Percentiles rank a stretch among this genome's conserved stretches.
Conservation (phyloP, 257 asterid genomes). For the Solanum infundibuliforme region DNA sequence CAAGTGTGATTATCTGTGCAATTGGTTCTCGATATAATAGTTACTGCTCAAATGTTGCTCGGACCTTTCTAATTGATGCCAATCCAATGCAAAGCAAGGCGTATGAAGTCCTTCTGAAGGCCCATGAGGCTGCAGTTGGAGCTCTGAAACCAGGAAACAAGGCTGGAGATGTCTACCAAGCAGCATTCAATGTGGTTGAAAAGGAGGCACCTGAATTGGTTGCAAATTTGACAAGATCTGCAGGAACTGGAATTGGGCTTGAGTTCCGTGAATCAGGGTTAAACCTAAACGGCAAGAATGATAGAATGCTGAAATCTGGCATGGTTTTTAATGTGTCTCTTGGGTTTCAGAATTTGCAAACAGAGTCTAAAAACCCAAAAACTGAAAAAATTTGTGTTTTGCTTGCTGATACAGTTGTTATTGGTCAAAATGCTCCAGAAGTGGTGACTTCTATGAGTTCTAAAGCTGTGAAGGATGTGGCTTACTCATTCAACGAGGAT, state of each 20-base stretch:
- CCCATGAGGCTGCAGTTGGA: conserved; percentile 16
- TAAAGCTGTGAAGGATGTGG: conserved; percentile 23
- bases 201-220: conserved; percentile 23
- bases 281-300: conserved; percentile 17
- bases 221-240: conserved; percentile 14
- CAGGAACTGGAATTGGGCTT: conserved; percentile 24
- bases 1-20: conserved; percentile 24
- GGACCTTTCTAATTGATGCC: conserved; percentile 19
- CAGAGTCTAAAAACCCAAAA: conserved; percentile 16
- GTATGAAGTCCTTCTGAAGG: conserved; percentile 19
- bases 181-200: conserved; percentile 12
- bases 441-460: conserved; percentile 17
- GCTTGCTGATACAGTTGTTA: conserved; percentile 21
- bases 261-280: conserved; percentile 24
- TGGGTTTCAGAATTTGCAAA: conserved; percentile 20
- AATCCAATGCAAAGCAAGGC: conserved; percentile 18
- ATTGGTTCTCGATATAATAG: conserved; percentile 20
- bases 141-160: conserved; percentile 16
- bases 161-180: conserved; percentile 13
- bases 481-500: conserved; percentile 20
- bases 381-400: conserved; percentile 10
- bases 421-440: conserved; percentile 14
- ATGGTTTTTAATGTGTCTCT: conserved; percentile 21
- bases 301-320: conserved; percentile 11
- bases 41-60: conserved; percentile 23